These are phyloP conservation scores for Mixia osmundae DNA, from an alignment of 1,284 basidiomycete genomes.

Conservation along the genomic window DNA sequence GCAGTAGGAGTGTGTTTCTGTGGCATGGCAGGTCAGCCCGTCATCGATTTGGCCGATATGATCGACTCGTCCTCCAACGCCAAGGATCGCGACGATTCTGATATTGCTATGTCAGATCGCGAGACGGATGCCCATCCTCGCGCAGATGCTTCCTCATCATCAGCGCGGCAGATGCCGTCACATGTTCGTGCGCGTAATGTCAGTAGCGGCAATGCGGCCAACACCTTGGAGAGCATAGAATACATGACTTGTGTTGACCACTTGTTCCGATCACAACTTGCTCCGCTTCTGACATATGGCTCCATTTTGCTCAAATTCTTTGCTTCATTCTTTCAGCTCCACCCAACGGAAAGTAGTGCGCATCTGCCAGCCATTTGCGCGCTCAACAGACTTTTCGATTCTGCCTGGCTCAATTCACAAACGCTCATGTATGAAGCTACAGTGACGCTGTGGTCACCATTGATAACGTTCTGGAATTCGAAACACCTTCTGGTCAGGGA, in stretches of 20 bases:
- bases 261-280: slow-evolving; percentile 9
- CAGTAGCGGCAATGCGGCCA: too few relatives aligned
- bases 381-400: slow-evolving; percentile 29
- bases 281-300: slow-evolving; percentile 12
- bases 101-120: too few relatives aligned
- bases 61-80: too few relatives aligned
- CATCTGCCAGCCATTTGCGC: slow-evolving; percentile 45
- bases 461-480: slow-evolving; percentile 48
- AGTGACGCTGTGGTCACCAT: slow-evolving; percentile 33
- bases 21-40: slow-evolving; percentile 39
- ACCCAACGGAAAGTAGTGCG: slow-evolving; percentile 43
- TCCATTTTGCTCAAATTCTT: slow-evolving; percentile 38
- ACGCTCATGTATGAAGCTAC: slow-evolving; percentile 36
- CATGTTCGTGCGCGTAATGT: not conserved
- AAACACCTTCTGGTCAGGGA: slow-evolving; percentile 46
- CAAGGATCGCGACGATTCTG: too few relatives aligned
- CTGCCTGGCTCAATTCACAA: slow-evolving; percentile 5
- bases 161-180: not conserved
- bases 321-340: slow-evolving; percentile 37
- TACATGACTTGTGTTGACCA: slow-evolving; percentile 11
- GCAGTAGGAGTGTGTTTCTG: slow-evolving; percentile 52
- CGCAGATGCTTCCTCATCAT: too few relatives aligned
- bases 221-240: slow-evolving; percentile 13
- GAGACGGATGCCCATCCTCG: too few relatives aligned
- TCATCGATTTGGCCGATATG: slow-evolving; percentile 24